Percentiles rank a stretch among this genome's conserved stretches.
Evolutionary conservation across 163 green algal genomes (phyloP).

Genomic region (Scenedesmus sp.): DNA sequence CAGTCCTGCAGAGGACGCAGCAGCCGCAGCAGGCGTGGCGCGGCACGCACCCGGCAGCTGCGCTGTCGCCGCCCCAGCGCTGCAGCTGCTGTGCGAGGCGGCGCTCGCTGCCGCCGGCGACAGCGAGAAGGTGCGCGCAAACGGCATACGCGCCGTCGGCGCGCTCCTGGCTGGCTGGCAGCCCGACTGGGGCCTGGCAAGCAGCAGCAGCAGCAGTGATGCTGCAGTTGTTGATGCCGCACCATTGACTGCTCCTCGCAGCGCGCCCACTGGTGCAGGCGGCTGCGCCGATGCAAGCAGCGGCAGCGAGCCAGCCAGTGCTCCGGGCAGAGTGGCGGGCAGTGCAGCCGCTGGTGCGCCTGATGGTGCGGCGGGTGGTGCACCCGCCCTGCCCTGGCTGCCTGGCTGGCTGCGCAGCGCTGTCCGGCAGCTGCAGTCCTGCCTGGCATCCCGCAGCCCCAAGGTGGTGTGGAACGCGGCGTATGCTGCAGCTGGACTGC

Average conservation of each 20-base stretch:
- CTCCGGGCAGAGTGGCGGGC: too few species aligned
- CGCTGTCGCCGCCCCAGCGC: not conserved
- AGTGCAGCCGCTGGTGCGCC: too few species aligned
- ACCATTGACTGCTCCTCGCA: not conserved
- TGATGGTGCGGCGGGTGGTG: not conserved
- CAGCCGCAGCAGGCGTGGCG: conserved; percentile 47
- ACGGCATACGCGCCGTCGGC: conserved; percentile 75
- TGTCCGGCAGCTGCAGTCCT: conserved; percentile 63
- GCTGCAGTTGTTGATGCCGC: not conserved
- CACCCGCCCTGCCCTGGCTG: not conserved
- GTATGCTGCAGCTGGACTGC: conserved; percentile 62
- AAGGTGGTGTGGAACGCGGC: conserved; percentile 87
- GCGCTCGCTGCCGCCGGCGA: conserved; percentile 67
- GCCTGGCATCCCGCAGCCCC: conserved; percentile 72
- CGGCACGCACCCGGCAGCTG: not conserved
- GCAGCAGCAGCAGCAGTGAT: conserved; percentile 8
- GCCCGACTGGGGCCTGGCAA: not conserved
- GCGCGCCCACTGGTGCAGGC: not conserved
- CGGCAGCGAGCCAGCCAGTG: too few species aligned
- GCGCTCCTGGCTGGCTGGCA: conserved; percentile 65
- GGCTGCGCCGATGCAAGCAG: not conserved
- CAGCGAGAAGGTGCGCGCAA: conserved; percentile 80
- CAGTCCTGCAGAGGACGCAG: conserved; percentile 1
- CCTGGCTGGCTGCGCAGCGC: conserved; percentile 61
- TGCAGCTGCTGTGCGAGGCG: conserved; percentile 54